Conservation (phyloP, 495 filamentous ascomycete genomes). For the Amniculicola lignicola region DNA sequence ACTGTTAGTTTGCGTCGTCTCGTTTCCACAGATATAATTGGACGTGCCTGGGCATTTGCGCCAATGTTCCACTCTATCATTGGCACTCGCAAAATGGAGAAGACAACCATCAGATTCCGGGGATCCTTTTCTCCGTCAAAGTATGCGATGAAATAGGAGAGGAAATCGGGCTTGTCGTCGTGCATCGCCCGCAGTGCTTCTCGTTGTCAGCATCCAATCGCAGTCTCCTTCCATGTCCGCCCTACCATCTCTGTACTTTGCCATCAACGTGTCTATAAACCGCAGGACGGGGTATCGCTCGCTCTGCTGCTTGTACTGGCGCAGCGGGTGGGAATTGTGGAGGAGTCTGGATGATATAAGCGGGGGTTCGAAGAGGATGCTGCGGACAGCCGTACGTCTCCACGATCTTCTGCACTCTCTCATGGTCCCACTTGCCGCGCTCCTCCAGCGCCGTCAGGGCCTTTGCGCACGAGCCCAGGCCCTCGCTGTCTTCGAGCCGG, state of each 20-base stretch:
- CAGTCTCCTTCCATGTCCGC: slow-evolving; percentile 7
- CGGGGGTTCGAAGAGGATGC: not conserved
- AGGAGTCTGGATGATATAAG: slow-evolving; percentile 32
- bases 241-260: slow-evolving; percentile 58
- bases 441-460: slow-evolving; percentile 41
- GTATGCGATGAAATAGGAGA: slow-evolving; percentile 62
- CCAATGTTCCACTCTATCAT: slow-evolving; percentile 72
- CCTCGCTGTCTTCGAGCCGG: slow-evolving; percentile 42
- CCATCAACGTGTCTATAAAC: slow-evolving; percentile 64
- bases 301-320: slow-evolving; percentile 53
- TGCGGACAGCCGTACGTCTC: slow-evolving; percentile 28
- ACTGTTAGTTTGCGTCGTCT: slow-evolving; percentile 34
- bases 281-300: slow-evolving; percentile 65
- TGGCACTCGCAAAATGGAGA: slow-evolving; percentile 67
- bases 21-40: not conserved
- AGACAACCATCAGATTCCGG: slow-evolving; percentile 73
- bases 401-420: slow-evolving; percentile 35
- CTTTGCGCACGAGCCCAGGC: slow-evolving; percentile 39
- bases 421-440: slow-evolving; percentile 42
- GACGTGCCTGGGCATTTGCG: slow-evolving; percentile 57
- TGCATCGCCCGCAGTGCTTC: slow-evolving; percentile 38
- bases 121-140: slow-evolving; percentile 76
- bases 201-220: slow-evolving; percentile 6
- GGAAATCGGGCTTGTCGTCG: slow-evolving; percentile 45
- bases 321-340: slow-evolving; percentile 40